A percentile compares a stretch with the other conserved stretches of the same genome.
Evolutionary conservation across 495 filamentous ascomycete species (phyloP).

Genomic region (Sphaerosporella brunnea): DNA sequence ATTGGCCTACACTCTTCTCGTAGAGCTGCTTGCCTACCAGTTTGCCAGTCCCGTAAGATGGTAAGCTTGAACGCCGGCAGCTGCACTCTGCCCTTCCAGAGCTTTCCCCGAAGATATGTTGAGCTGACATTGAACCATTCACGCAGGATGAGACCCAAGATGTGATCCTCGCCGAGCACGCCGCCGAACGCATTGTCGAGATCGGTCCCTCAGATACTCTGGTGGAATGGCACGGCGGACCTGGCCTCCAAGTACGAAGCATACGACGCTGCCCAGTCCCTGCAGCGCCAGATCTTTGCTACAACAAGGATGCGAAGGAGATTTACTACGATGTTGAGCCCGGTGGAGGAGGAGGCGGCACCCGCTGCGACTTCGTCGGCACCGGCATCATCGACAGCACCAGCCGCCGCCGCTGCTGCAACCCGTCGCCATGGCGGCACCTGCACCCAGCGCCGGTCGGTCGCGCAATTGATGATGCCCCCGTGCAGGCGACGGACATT

Average conservation of each 20-base stretch:
- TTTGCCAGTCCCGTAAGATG: conserved; percentile 97
- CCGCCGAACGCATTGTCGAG: conserved; percentile 91
- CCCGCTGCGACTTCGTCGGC: conserved; percentile 58
- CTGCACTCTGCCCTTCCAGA: background rate
- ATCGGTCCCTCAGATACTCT: conserved; percentile 96
- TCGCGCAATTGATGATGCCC: conserved; percentile 66
- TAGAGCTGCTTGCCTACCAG: conserved; percentile 96
- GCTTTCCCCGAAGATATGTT: too few species aligned
- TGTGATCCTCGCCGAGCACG: conserved; percentile 92
- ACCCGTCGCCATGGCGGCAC: conserved; percentile 35
- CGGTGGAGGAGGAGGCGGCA: conserved; percentile 73
- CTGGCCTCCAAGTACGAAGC: conserved; percentile 96
- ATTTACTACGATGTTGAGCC: conserved; percentile 99
- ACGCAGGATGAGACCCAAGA: conserved; percentile 90
- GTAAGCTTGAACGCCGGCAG: conserved; percentile 25
- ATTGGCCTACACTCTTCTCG: conserved; percentile 87
- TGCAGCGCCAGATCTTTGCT: conserved; percentile 97
- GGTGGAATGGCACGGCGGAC: conserved; percentile 96
- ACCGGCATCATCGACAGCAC: conserved; percentile 31
- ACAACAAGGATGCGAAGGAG: conserved; percentile 97
- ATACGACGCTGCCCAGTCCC: conserved; percentile 87
- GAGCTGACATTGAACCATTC: too few species aligned
- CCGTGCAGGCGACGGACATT: conserved; percentile 74
- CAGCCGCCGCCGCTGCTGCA: conserved; percentile 34
- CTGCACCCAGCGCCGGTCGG: conserved; percentile 52